Base-by-base conservation (phyloP, 768 basidiomycete species). In the Pleurotus tuber-regium region DNA sequence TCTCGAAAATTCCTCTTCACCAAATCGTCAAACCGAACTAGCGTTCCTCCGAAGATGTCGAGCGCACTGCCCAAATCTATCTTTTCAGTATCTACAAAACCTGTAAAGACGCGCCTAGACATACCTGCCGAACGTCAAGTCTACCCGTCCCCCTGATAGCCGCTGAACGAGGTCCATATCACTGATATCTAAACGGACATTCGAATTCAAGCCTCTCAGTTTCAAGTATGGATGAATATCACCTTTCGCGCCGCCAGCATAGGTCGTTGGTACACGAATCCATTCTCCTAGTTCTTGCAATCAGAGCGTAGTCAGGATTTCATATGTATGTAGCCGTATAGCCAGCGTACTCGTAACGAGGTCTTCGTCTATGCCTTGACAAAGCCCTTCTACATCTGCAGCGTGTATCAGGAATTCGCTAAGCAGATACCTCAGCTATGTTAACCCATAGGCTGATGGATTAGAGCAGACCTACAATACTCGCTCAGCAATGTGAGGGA, bases 361-460 rank as follows among this genome's bases (percentile, higher is more conserved):
- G 14, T 85, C 83, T 62, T 92, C 82, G 65, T 99, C 97, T 53
- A 98, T 94, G 1, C 97, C 97, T 70, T 94, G 84, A 65, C 97
- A 98, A 19, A 98, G 71, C 0, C 97, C 97, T 67, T 99, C 97
- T 7, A 99, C 95, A 58, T 98, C 97, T n/a, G 97, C 97, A 0
- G 97, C 96, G 67, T 99, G 97, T 23, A 99, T 77, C 38, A 99
- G 71, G 57, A 99, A 91, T 64, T 98, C 97, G 57, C 94, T 94
- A 57, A n/a, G 4, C n/a, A n/a, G n/a, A n/a, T n/a, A n/a, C n/a
- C n/a, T n/a, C n/a, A n/a, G n/a, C n/a, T n/a, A n/a, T n/a, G n/a
- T n/a, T n/a, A n/a, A n/a, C n/a, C n/a, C n/a, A n/a, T n/a, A 28
- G 23, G 28, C 1, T n/a, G 25, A n/a, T 29, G 6, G 30, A 58